Evolutionary conservation across 2,329 filamentous ascomycete genomes (phyloP), one percentile per base, ranked within the genome.

Genomic region (Paecilomyces dactylethromorphus): DNA sequence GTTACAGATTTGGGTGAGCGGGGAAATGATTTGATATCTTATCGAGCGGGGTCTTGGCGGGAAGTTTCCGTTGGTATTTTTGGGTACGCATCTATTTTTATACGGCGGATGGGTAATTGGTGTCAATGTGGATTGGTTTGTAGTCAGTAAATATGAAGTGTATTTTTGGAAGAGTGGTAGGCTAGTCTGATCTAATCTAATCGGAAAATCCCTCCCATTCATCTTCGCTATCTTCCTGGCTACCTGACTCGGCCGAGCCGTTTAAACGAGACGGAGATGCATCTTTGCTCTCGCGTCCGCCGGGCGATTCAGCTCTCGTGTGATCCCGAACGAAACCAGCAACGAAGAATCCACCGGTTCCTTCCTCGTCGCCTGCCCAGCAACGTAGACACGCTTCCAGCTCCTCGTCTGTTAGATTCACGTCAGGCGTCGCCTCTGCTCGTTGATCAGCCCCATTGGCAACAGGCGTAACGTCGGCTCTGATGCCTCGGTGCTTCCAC

Each of bases 271-370:
- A 45, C 5, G 4, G 8, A 18, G 39, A 45, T 45, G 15, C n/a
- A 8, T 62, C 1, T 45, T 59, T 39, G 29, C 53, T 55, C 13
- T 29, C 1, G 66, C 60, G 35, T n/a, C 39, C 39, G n/a, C 39
- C 21, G n/a, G 3, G 4, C 4, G 39, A 45, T 45, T 45, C 39
- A 8, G 15, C 39, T n/a, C n/a, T 45, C 1, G 39, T 18, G 10
- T n/a, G 15, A n/a, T 88, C 84, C 56, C 90, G 81, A 2, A 91
- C 82, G 74, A 99, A 96, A 0, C 83, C 91, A n/a, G 86, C 91
- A 21, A 97, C 90, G 67, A 99, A 99, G 75, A 99, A 97, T 0
- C 94, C 93, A 84, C 97, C 96, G 0, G 92, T 90, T 0, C 92
- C 91, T 62, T 89, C 84, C 10, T 87, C 87, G 65, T 93, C 91